Evolutionary conservation across 176 grass and related monocot genomes (phyloP), one percentile per base, ranked within the genome.

Genomic region (Lolium multiflorum): DNA sequence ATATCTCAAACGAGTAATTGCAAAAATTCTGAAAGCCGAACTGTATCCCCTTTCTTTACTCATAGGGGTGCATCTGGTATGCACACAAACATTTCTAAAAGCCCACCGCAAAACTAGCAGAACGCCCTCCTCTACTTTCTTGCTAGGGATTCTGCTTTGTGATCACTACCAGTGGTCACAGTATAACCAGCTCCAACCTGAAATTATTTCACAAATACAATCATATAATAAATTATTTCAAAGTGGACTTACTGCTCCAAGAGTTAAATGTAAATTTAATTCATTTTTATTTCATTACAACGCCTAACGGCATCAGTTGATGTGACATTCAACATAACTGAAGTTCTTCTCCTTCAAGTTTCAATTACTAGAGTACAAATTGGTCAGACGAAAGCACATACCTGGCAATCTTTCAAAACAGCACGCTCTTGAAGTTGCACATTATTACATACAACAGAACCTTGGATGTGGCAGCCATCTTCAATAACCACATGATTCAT

Each of bases 401-500:
- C 96, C 93, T 98, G 96, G 80, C 96, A 98, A 83, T 98, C 96
- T 89, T 96, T 98, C 68, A 98, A 64, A 89, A 90, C 78, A 87
- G 90, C 90, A 55, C 96, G 88, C 80, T 98, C 96, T 92, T 98
- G 96, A 86, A 98, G 89, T 77, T 98, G 93, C 76, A 98, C 93
- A 84, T 98, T 94, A 78, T 92, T 96, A 48, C 93, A 95, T 88
- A 98, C 75, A 88, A 98, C 90, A 66, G 96, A 96, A 80, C 96
- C 93, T 89, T 98, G 96, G 83, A 98, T 88, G 39, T 89, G 89
- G 75, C 96, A 98, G 25, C 92, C 92, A 90, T 98, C 96, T 88
- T 98, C 96, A 77, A 98, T 98, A 85, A 91, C 90, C 48, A 98
- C 88, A 62, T 98, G 96, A 85, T 96, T 94, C 92, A 94, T 98